These are phyloP conservation scores for Oidiodendron maius DNA, from an alignment of 495 filamentous ascomycete genomes.

Conservation along the genomic window DNA sequence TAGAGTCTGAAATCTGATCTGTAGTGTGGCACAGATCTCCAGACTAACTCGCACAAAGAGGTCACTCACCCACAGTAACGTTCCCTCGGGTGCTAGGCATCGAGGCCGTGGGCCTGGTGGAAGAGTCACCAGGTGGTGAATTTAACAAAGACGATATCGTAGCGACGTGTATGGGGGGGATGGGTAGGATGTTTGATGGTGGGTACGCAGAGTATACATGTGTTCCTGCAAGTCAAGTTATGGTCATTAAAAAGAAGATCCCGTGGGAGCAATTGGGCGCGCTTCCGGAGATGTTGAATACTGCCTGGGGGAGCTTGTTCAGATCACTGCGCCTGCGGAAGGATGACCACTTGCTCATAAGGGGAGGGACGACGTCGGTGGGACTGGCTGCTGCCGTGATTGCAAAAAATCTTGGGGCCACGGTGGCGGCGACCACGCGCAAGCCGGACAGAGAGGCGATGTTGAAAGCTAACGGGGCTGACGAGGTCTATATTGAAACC, in stretches of 20 bases:
- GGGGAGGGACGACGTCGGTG: conserved; percentile 39
- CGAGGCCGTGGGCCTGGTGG: conserved; percentile 41
- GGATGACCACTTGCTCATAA: conserved; percentile 39
- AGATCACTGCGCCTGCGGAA: conserved; percentile 29
- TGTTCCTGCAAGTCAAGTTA: conserved; percentile 37
- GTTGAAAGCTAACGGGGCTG: conserved; percentile 31
- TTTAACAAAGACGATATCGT: conserved; percentile 38
- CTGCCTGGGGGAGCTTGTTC: conserved; percentile 41
- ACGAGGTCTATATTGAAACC: conserved; percentile 26
- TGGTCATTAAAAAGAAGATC: conserved; percentile 31
- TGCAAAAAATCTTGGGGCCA: conserved; percentile 33
- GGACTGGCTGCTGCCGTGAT: conserved; percentile 42
- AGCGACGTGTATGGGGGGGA: conserved; percentile 46
- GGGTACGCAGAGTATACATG: conserved; percentile 49
- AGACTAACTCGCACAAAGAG: conserved; percentile 12
- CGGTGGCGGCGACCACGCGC: conserved; percentile 35
- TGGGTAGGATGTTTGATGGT: conserved; percentile 43
- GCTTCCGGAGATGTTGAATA: conserved; percentile 49
- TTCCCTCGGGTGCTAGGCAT: conserved; percentile 45
- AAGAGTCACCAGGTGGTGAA: conserved; percentile 30
- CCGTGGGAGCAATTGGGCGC: conserved; percentile 39
- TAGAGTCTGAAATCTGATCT: too few relatives aligned
- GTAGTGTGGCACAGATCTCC: too few relatives aligned
- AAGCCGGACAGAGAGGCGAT: conserved; percentile 27
- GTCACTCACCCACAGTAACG: conserved; percentile 34